These are phyloP conservation scores for Daldinia loculata DNA, from an alignment of 495 filamentous ascomycete genomes.

Conservation along the genomic window DNA sequence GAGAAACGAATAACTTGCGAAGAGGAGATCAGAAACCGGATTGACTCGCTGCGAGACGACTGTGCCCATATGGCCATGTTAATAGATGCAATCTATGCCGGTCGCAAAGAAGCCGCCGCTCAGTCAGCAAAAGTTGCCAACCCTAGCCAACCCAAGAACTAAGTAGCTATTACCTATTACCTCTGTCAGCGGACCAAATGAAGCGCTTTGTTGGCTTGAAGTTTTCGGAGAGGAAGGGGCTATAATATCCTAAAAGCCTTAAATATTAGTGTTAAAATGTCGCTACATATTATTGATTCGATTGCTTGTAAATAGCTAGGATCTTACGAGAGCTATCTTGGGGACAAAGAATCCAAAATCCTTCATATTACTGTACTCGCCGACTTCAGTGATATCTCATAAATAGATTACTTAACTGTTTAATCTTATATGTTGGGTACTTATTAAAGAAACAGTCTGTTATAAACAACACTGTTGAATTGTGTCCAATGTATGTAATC, in stretches of 20 bases:
- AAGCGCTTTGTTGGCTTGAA: neutral
- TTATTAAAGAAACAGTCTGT: no score
- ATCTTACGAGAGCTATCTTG: neutral
- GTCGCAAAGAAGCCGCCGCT: constrained; percentile 31
- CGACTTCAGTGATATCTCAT: neutral
- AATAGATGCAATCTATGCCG: constrained; percentile 32
- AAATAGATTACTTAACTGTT: no score
- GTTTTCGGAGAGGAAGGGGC: neutral
- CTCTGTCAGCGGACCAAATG: neutral
- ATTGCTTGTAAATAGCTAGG: neutral
- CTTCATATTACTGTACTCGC: neutral
- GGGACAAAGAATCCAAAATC: neutral
- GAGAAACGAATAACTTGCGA: constrained; percentile 31
- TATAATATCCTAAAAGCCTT: neutral
- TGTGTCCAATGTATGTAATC: no score
- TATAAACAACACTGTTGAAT: no score
- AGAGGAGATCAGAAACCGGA: constrained; percentile 25
- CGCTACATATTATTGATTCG: neutral
- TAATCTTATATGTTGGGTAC: no score
- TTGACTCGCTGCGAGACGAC: constrained; percentile 30
- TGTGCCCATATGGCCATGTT: constrained; percentile 37
- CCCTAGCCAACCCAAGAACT: neutral
- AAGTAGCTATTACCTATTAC: neutral
- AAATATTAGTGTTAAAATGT: neutral
- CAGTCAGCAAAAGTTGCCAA: constrained; percentile 9